Evolutionary conservation across 1,139 yeast species (phyloP).

Genomic region (Eremothecium gossypii): DNA sequence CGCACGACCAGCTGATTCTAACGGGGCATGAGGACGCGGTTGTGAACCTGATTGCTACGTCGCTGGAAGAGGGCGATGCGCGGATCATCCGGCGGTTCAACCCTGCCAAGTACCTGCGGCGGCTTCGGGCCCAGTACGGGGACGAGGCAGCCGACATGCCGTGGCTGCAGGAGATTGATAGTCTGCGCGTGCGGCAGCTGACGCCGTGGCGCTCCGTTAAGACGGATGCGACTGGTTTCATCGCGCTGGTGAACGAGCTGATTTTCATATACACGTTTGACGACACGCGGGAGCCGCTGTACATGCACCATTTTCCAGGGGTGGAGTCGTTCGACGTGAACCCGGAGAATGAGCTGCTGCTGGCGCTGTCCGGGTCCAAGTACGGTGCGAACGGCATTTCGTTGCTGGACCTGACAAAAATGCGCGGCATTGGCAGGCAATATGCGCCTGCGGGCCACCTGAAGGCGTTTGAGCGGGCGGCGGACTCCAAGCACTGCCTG

Average conservation of each 20-base stretch:
- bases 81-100: constrained; percentile 22
- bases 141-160: constrained; percentile 1
- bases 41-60: constrained; percentile 23
- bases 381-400: constrained; percentile 22
- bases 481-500: constrained; percentile 14
- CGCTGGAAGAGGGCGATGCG: constrained; percentile 17
- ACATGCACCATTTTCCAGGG: constrained; percentile 18
- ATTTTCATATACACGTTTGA: constrained; percentile 22
- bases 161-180: neutral
- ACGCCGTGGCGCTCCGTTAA: constrained; percentile 13
- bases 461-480: constrained; percentile 2
- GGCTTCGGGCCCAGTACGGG: constrained; percentile 6
- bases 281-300: constrained; percentile 18
- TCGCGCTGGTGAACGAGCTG: constrained; percentile 23
- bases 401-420: constrained; percentile 18
- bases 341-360: constrained; percentile 13
- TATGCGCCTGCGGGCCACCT: constrained; percentile 13
- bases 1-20: constrained; percentile 17
- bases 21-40: constrained; percentile 26
- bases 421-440: constrained; percentile 10
- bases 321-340: constrained; percentile 18
- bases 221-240: constrained; percentile 14
- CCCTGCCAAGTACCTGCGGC: constrained; percentile 19
- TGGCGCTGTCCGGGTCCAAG: constrained; percentile 21
- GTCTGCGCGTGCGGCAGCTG: constrained; percentile 18